These are phyloP conservation scores for Acacia crassicarpa DNA, from an alignment of 306 rosid genomes.

Conservation along the genomic window DNA sequence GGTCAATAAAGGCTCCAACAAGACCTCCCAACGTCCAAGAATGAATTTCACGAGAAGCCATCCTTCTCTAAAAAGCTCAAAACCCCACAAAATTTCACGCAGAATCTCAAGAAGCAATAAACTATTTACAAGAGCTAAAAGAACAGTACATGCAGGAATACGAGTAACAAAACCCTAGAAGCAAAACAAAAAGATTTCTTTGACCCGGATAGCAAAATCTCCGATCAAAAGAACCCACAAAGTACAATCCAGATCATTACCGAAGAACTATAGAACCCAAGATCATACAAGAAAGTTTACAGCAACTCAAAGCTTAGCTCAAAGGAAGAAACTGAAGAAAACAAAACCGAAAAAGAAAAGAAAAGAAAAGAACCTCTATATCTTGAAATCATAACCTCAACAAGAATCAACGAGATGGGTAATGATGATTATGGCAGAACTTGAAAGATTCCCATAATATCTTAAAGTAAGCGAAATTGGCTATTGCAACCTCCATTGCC, in stretches of 20 bases:
- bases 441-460: neutral
- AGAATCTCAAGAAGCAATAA: conserved; percentile 21
- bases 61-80: conserved; percentile 39
- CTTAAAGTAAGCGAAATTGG: neutral
- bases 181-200: conserved; percentile 23
- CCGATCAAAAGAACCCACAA: neutral
- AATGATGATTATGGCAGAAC: neutral
- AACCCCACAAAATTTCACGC: conserved; percentile 8
- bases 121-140: conserved; percentile 18
- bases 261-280: conserved; percentile 23
- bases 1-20: conserved; percentile 65
- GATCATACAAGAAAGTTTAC: conserved; percentile 28
- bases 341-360: neutral
- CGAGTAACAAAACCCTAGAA: conserved; percentile 23
- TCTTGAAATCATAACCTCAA: neutral
- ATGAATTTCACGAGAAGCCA: conserved; percentile 56
- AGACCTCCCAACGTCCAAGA: conserved; percentile 76
- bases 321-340: neutral
- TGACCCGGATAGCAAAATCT: conserved; percentile 19
- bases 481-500: neutral
- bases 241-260: conserved; percentile 28
- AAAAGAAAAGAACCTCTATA: neutral
- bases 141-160: conserved; percentile 13
- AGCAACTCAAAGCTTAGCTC: conserved; percentile 1
- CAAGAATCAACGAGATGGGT: neutral